Percentiles rank a stretch among this genome's conserved stretches.
These are phyloP conservation scores for Talaromyces liani DNA, from an alignment of 495 filamentous ascomycete genomes.

Conservation along the genomic window DNA sequence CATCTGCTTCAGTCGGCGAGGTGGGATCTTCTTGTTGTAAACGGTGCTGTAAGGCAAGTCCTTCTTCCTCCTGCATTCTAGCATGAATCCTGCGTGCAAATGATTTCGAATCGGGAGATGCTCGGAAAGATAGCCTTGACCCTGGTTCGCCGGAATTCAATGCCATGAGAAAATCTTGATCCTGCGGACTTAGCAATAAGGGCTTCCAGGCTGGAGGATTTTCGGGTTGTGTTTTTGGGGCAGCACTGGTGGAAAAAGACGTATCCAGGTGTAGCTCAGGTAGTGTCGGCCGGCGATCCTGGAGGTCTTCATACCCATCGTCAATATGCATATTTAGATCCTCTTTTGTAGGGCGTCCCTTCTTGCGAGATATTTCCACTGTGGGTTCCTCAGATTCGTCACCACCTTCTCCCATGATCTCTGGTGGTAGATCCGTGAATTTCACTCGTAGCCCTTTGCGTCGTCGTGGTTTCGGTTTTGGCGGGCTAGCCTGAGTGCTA, in stretches of 20 bases:
- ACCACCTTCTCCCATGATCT: constrained; percentile 79
- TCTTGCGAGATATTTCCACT: constrained; percentile 54
- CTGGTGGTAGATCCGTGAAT: constrained; percentile 59
- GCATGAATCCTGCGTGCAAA: constrained; percentile 52
- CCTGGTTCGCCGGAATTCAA: constrained; percentile 23
- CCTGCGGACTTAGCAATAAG: constrained; percentile 23
- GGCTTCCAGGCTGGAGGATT: constrained; percentile 18
- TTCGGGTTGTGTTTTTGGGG: constrained; percentile 10
- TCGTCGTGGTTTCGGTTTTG: constrained; percentile 26
- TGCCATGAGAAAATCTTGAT: constrained; percentile 33
- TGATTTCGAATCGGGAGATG: constrained; percentile 34
- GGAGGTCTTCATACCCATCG: constrained; percentile 8
- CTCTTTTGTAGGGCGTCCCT: constrained; percentile 35
- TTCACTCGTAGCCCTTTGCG: constrained; percentile 62
- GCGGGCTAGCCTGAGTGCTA: constrained; percentile 10
- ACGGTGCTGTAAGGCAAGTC: constrained; percentile 52
- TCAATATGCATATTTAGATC: constrained; percentile 5
- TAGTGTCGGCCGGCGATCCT: constrained; percentile 8
- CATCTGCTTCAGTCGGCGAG: constrained; percentile 22
- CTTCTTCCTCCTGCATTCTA: constrained; percentile 70
- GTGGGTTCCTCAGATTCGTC: constrained; percentile 69
- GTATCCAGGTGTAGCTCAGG: constrained; percentile 33
- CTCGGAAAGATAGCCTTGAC: constrained; percentile 36
- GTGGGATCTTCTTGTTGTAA: constrained; percentile 21
- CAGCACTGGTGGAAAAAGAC: constrained; percentile 22